Base-by-base conservation (phyloP, 2,329 filamentous ascomycete genomes). In the Nigrospora osmanthi region DNA sequence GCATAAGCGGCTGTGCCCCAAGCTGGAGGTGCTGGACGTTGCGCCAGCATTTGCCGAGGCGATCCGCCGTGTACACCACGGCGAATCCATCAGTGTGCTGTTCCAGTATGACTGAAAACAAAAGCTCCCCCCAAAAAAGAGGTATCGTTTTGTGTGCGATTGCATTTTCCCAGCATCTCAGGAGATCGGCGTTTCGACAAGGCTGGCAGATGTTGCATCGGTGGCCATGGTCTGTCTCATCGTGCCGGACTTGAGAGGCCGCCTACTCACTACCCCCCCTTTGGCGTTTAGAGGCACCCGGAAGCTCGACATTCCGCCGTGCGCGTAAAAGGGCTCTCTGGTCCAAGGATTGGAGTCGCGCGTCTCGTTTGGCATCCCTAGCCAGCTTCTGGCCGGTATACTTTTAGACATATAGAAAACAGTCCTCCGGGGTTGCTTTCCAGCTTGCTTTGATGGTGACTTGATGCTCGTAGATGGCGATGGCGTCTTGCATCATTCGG, bases 51-150 rank as follows among this genome's bases (percentile, higher is more conserved):
- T 97, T 64, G 90, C 88, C 48, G 91, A 97, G 76, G 88, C 93
- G 42, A 96, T 97, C 56, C 86, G 93, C 52, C 82, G 93, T 51
- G 91, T 97, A 47, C 93, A 98, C 67, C 90, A 97, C 65, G 93
- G 93, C 58, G 93, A 98, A 71, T 95, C 89, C 59, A 96, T 98
- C 69, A 95, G 89, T 63, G 88, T 93, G 49, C 76, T 98, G 43
- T 98, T 98, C 68, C 85, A 89, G 28, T 42, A 36, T 33, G 40
- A 42, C 40, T 42, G 7, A 34, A 42, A 28, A 14, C 17, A 23
- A 30, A 15, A 15, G 7, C 6, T 6, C 15, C 14, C 13, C 14
- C 15, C 4, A 4, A 4, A 16, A 4, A 16, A 16, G 4, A n/a
- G 13, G 34, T 35, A 35, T 16, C 34, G 13, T 35, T 35, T 12